These are phyloP conservation scores for Bruguiera gymnorhiza DNA, from an alignment of 345 rosid species.

Conservation along the genomic window DNA sequence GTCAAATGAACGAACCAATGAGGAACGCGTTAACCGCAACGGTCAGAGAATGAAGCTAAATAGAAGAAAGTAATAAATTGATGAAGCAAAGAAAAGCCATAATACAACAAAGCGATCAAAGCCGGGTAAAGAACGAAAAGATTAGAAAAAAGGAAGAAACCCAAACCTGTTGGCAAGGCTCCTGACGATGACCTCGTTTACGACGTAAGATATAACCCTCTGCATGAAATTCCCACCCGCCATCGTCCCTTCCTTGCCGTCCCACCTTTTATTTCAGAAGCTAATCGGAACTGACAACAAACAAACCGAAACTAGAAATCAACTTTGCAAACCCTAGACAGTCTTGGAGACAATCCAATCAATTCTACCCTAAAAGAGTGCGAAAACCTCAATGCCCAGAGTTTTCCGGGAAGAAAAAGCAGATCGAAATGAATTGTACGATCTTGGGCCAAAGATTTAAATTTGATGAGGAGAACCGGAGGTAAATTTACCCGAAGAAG, in stretches of 20 bases:
- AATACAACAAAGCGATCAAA: neutral
- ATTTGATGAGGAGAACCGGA: too few species aligned
- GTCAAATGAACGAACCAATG: constrained; percentile 52
- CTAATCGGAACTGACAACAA: neutral
- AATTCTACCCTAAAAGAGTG: too few species aligned
- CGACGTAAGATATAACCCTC: constrained; percentile 64
- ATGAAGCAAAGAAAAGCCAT: neutral
- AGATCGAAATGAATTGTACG: too few species aligned
- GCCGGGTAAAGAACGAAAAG: neutral
- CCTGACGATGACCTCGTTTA: constrained; percentile 74
- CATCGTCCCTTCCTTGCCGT: constrained; percentile 30
- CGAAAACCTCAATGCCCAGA: too few species aligned
- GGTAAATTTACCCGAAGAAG: too few species aligned
- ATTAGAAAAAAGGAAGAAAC: neutral
- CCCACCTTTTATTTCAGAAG: neutral
- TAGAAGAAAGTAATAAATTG: neutral
- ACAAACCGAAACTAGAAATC: neutral
- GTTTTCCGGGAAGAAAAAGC: too few species aligned
- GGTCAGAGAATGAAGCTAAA: constrained; percentile 49
- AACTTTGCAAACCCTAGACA: too few species aligned
- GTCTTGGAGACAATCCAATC: too few species aligned
- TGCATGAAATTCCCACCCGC: constrained; percentile 86
- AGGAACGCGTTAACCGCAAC: constrained; percentile 32
- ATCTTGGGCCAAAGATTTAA: too few species aligned
- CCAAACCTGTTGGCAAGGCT: constrained; percentile 80